Evolutionary conservation across 441 rosid species (phyloP).

Genomic region (California macrophylla): DNA sequence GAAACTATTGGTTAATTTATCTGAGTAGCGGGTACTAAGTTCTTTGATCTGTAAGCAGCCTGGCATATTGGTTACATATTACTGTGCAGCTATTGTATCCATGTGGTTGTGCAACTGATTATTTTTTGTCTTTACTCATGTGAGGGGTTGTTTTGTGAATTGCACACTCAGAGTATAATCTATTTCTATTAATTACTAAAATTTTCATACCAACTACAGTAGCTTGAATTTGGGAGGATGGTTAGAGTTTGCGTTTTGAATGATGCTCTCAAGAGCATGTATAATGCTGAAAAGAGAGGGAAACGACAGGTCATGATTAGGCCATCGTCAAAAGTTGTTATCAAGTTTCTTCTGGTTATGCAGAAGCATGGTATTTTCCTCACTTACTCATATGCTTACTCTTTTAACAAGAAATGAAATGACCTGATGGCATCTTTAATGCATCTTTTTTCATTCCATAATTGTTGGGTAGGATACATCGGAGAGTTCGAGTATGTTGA

Average conservation of each 20-base stretch:
- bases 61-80: no score
- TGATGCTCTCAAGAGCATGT: slow-evolving; percentile 64
- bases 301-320: slow-evolving; percentile 63
- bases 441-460: slow-evolving; percentile 4
- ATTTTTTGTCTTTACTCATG: no score
- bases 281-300: slow-evolving; percentile 56
- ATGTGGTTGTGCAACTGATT: no score
- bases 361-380: slow-evolving; percentile 47
- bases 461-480: slow-evolving; percentile 34
- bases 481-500: slow-evolving; percentile 63
- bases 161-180: no score
- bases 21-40: no score
- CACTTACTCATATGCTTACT: neutral
- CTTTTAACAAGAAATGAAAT: neutral
- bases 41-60: no score
- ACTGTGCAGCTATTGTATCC: no score
- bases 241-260: slow-evolving; percentile 52
- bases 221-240: slow-evolving; percentile 25
- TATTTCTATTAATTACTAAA: neutral
- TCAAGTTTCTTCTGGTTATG: slow-evolving; percentile 58
- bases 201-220: neutral
- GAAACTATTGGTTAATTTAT: no score
- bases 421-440: neutral
- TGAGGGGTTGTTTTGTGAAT: no score
- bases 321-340: slow-evolving; percentile 52